Evolutionary conservation across 805 yeast genomes (phyloP), one percentile per base, ranked within the genome.

Genomic region (Cyberlindnera maritima): DNA sequence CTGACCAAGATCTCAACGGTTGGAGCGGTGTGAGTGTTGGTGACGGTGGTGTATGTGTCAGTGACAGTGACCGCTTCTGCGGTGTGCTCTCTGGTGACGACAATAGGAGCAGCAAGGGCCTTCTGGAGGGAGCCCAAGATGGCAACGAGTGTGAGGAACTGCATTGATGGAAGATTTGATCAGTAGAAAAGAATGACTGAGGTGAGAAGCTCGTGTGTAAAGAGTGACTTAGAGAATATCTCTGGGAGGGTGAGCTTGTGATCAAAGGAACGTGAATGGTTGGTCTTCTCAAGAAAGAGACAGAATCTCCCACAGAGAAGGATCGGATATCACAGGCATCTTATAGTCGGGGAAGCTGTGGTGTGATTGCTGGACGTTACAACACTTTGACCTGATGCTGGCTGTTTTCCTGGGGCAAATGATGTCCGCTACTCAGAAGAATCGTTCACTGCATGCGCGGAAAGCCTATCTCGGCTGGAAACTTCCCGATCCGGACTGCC

Each of bases 81-180:
- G 17, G 84, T 79, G 57, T 77, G 81, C 33, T 65, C 64, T 59
- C 83, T 69, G 17, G 85, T 80, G 46, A 80, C 67, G 21, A 76
- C 48, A 40, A 64, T 63, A 44, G 72, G 71, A 41, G 69, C 71
- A n/a, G 65, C 48, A 13, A 61, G 44, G 10, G 63, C 67, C 29
- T 63, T 57, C 29, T 49, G 53, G 33, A 49, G 41, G n/a, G 54
- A 35, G 29, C 38, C 26, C 31, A 46, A 31, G 9, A 38, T 8
- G 32, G 47, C 36, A 36, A 47, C 42, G 36, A 49, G 25, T n/a
- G 57, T 39, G 14, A 46, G 19, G 21, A 40, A 33, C 37, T 54
- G 49, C 59, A 55, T 55, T 20, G 21, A 21, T 21, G 28, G 10
- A 19, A 19, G 7, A 8, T 18, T 17, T 29, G 34, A 29, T 39